Evolutionary conservation across 129 eudicot species (phyloP).

Genomic region (Artemisia tridentata): DNA sequence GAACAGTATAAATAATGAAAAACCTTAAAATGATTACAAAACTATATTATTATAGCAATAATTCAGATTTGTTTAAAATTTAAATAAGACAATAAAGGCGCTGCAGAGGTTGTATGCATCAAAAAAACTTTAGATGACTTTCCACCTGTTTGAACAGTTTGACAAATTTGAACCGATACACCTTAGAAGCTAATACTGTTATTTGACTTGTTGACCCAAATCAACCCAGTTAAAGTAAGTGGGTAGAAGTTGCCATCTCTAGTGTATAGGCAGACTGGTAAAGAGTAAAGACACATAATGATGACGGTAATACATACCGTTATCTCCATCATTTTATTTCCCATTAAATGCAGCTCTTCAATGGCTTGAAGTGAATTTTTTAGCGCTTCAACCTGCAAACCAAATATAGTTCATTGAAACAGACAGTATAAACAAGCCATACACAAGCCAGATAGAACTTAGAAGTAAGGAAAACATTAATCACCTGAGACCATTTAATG

Average conservation of each 20-base stretch:
- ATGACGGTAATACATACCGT: constrained; percentile 44
- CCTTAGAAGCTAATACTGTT: neutral
- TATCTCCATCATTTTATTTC: constrained; percentile 62
- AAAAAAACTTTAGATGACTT: no score
- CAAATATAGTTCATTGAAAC: constrained; percentile 15
- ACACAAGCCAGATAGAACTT: constrained; percentile 17
- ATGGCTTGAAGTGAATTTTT: constrained; percentile 59
- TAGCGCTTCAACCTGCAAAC: constrained; percentile 71
- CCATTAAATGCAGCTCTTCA: constrained; percentile 94
- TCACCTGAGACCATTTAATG: constrained; percentile 73
- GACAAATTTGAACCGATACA: neutral
- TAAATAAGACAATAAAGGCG: no score
- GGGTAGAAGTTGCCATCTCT: neutral
- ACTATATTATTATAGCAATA: no score
- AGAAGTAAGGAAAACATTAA: constrained; percentile 15
- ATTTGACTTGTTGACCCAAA: neutral
- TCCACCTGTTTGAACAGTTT: no score
- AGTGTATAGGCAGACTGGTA: neutral
- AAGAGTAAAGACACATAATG: constrained; percentile 10
- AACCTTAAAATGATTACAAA: no score
- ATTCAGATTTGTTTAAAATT: no score
- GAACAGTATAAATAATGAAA: no score
- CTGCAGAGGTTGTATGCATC: no score
- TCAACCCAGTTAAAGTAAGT: no score
- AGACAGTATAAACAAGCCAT: neutral